Evolutionary conservation across 306 rosid genomes (phyloP).

Genomic region (Nissolia schottii): DNA sequence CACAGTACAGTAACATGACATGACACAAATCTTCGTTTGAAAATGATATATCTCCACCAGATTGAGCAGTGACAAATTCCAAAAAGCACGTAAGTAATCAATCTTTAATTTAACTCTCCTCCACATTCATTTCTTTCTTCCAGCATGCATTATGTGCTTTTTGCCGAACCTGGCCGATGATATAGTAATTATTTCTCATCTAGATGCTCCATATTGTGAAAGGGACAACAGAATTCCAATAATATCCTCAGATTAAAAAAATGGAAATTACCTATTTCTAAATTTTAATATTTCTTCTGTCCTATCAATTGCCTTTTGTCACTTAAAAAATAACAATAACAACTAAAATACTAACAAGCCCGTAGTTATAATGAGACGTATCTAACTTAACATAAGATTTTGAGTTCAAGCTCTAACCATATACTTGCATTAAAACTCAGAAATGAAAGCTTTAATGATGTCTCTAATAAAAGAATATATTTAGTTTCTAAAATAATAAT

Average conservation of each 20-base stretch:
- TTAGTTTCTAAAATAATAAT: too few species aligned
- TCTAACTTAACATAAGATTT: too few species aligned
- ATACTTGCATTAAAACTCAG: too few species aligned
- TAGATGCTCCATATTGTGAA: neutral
- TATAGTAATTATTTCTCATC: neutral
- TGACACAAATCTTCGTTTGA: neutral
- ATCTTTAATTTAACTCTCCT: conserved; percentile 2
- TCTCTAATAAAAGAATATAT: too few species aligned
- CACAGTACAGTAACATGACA: neutral
- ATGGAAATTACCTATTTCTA: too few species aligned
- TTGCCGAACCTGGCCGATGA: conserved; percentile 8
- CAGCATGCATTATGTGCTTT: conserved; percentile 6
- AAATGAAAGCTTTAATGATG: too few species aligned
- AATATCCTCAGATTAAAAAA: neutral
- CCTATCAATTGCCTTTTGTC: too few species aligned
- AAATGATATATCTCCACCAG: conserved; percentile 7
- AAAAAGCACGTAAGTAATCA: neutral
- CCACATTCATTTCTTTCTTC: neutral
- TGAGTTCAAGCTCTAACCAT: too few species aligned
- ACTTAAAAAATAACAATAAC: too few species aligned
- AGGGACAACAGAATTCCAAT: conserved; percentile 6
- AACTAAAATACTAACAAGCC: too few species aligned
- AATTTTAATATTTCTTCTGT: too few species aligned
- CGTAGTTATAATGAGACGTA: too few species aligned
- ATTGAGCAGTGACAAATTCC: neutral